Conservation (phyloP, 805 yeast species). For the Millerozyma acaciae region DNA sequence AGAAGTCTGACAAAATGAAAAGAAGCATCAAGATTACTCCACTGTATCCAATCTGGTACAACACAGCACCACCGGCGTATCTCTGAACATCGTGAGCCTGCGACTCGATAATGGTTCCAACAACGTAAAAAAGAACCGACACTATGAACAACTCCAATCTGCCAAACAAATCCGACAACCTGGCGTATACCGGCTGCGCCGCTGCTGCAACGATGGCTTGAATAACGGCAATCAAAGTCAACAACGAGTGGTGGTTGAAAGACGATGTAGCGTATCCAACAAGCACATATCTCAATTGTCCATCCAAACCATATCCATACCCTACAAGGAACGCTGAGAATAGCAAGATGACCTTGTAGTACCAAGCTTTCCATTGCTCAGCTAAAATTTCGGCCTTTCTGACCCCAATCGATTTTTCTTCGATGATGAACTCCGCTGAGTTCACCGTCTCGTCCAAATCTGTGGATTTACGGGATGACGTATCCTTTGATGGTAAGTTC, state of each 20-base stretch:
- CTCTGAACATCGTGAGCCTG: slow-evolving; percentile 54
- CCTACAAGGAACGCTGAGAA: slow-evolving; percentile 51
- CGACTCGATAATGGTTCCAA: slow-evolving; percentile 64
- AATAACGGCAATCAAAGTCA: slow-evolving; percentile 57
- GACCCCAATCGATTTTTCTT: slow-evolving; percentile 50
- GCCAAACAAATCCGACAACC: slow-evolving; percentile 65
- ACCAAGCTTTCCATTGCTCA: slow-evolving; percentile 38
- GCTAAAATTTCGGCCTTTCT: slow-evolving; percentile 53
- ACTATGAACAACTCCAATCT: slow-evolving; percentile 49
- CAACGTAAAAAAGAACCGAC: slow-evolving; percentile 50
- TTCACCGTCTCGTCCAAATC: no score
- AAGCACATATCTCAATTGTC: slow-evolving; percentile 43
- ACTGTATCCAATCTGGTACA: slow-evolving; percentile 50
- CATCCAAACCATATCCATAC: slow-evolving; percentile 59
- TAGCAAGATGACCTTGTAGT: slow-evolving; percentile 40
- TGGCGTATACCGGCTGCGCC: slow-evolving; percentile 59
- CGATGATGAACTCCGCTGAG: no score
- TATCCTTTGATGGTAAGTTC: no score
- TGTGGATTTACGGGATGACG: no score
- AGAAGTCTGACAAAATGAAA: slow-evolving; percentile 61
- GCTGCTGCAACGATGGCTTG: slow-evolving; percentile 62
- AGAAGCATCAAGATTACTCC: slow-evolving; percentile 57
- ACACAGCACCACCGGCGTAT: slow-evolving; percentile 63
- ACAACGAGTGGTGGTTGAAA: slow-evolving; percentile 50
- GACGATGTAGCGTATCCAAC: slow-evolving; percentile 55